These are phyloP conservation scores for Globisporangium alternatum DNA, from an alignment of 352 stramenopile species.

Conservation along the genomic window DNA sequence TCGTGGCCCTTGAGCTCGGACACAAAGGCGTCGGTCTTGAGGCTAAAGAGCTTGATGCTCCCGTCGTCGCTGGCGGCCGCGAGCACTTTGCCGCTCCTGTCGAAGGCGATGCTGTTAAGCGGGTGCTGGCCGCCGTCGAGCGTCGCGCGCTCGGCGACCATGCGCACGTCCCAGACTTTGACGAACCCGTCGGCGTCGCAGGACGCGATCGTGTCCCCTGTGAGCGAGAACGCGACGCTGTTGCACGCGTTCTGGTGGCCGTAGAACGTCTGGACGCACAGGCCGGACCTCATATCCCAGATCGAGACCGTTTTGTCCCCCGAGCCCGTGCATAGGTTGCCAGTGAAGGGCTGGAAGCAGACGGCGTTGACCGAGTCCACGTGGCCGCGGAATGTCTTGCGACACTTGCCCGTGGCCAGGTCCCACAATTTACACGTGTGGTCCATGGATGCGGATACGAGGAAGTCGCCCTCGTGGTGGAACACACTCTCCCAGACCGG, in stretches of 20 bases:
- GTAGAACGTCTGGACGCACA: slow-evolving; percentile 94
- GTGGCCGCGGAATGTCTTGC: slow-evolving; percentile 92
- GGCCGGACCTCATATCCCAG: slow-evolving; percentile 92
- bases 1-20: slow-evolving; percentile 89
- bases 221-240: slow-evolving; percentile 81
- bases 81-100: slow-evolving; percentile 85
- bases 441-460: slow-evolving; percentile 92
- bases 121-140: slow-evolving; percentile 87
- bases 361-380: slow-evolving; percentile 94
- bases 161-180: slow-evolving; percentile 95
- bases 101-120: slow-evolving; percentile 90
- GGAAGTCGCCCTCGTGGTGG: slow-evolving; percentile 93
- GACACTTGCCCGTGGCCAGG: slow-evolving; percentile 81
- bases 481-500: slow-evolving; percentile 92
- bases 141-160: slow-evolving; percentile 89
- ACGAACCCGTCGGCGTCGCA: slow-evolving; percentile 93
- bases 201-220: slow-evolving; percentile 88
- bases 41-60: slow-evolving; percentile 87
- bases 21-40: slow-evolving; percentile 64
- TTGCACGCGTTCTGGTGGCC: slow-evolving; percentile 94
- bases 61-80: slow-evolving; percentile 89
- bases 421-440: slow-evolving; percentile 95
- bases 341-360: slow-evolving; percentile 92
- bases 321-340: slow-evolving; percentile 91
- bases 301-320: slow-evolving; percentile 95